phyloP scores from a whole-genome alignment of 306 rosid species.

The Arachis hypogaea region DNA sequence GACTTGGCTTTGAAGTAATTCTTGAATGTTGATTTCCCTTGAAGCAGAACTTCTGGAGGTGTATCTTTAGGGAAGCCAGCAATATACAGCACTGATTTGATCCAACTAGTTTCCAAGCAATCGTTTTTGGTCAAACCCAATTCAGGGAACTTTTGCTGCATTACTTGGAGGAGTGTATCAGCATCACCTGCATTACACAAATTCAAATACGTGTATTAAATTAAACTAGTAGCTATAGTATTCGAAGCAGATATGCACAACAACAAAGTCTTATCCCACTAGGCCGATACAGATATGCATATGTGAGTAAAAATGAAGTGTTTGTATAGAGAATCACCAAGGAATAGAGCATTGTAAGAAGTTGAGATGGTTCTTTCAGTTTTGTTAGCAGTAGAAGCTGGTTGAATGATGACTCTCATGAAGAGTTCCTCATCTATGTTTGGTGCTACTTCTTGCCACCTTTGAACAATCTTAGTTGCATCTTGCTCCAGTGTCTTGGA shows the following conservation, averaged over 20 bases:
- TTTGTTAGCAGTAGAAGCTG: slow-evolving; percentile 40
- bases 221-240: too few relatives aligned
- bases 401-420: slow-evolving; percentile 58
- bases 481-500: slow-evolving; percentile 60
- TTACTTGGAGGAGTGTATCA: slow-evolving; percentile 53
- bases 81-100: slow-evolving; percentile 68
- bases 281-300: too few relatives aligned
- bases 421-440: slow-evolving; percentile 66
- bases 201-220: too few relatives aligned
- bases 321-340: slow-evolving; percentile 40
- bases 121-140: slow-evolving; percentile 61
- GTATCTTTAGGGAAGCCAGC: slow-evolving; percentile 71
- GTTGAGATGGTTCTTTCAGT: slow-evolving; percentile 59
- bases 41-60: slow-evolving; percentile 59
- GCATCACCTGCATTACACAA: slow-evolving; percentile 3
- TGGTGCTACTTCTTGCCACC: slow-evolving; percentile 76
- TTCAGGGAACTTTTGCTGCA: slow-evolving; percentile 67
- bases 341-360: slow-evolving; percentile 66
- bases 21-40: slow-evolving; percentile 69
- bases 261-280: too few relatives aligned
- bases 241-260: too few relatives aligned
- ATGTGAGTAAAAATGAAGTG: too few relatives aligned
- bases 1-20: slow-evolving; percentile 86
- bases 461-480: slow-evolving; percentile 55
- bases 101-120: slow-evolving; percentile 72